Base-by-base conservation (phyloP, 164 flowering plant genomes). In the Chimonanthus salicifolius region DNA sequence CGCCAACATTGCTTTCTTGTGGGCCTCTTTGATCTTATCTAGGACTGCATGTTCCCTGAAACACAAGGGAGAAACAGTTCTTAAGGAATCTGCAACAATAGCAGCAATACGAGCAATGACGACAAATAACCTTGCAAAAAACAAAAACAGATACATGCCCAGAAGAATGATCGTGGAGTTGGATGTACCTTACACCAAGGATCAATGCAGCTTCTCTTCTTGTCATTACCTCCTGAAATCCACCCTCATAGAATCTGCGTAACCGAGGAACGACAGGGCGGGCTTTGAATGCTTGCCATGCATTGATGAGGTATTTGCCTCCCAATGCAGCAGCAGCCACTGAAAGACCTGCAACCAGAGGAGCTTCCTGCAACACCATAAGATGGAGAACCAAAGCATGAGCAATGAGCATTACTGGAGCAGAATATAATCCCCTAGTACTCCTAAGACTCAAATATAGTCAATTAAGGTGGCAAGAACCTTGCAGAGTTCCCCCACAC, bases 11-110 rank as follows among this genome's bases (percentile, higher is more conserved):
- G 84, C 85, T 75, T 80, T 82, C 70, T 83, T 75, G 66, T 85
- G 85, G 47, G 88, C 86, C 63, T 82, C 85, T 74, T 79, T 84
- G 6, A 85, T 75, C 83, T 84, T 83, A 58, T 84, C 98, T 2
- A 87, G 73, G 0, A 81, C 81, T 11, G 71, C 80, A 50, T 62
- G 78, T 67, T 79, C 81, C 64, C 83, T 80, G 72, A 18, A 74
- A 43, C 46, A 5, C 10, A 54, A n/a, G 46, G 4, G 45, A 11
- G 33, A 66, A 43, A 49, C 15, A 54, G 16, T 2, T 54, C 60
- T 33, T 33, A 33, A 33, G 33, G 33, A 33, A 33, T 33, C 33
- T 33, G 33, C 33, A 33, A 33, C 33, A 33, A 0, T 33, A 33
- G 33, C 33, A 33, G 33, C 33, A 33, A 33, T 33, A 33, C 33